Conservation (phyloP, 2,329 filamentous ascomycete genomes). For the Aspergillus arachidicola region DNA sequence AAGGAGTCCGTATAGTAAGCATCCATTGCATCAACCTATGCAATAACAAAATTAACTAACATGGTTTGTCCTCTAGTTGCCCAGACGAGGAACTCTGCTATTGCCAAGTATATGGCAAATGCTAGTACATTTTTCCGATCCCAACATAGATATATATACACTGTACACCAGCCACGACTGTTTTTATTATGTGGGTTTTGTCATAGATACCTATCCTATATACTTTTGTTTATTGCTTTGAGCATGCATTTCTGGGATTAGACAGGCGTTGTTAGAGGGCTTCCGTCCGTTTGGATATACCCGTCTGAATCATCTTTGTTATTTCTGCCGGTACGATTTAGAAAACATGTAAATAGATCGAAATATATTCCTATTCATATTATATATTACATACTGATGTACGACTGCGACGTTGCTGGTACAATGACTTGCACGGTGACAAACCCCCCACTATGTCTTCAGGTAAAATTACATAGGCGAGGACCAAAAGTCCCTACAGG, state of each 20-base stretch:
- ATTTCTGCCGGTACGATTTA: neutral
- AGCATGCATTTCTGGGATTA: neutral
- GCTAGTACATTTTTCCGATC: constrained; percentile 17
- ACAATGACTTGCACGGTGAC: too few species aligned
- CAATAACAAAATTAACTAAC: constrained; percentile 14
- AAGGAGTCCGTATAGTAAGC: constrained; percentile 45
- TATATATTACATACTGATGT: neutral
- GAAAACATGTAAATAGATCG: neutral
- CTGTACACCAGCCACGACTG: neutral
- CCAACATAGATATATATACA: neutral
- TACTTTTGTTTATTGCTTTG: neutral
- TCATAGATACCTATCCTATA: neutral
- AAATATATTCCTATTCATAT: neutral
- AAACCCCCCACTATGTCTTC: too few species aligned
- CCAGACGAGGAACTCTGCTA: constrained; percentile 39
- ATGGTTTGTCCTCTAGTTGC: constrained; percentile 25
- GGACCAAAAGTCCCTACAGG: neutral
- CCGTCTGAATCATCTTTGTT: neutral
- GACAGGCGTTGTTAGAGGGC: neutral
- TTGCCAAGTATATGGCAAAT: constrained; percentile 40
- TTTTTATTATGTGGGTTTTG: neutral
- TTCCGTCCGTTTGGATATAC: neutral
- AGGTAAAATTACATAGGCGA: neutral
- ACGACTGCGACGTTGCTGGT: too few species aligned
- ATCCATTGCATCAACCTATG: neutral